phyloP scores from a whole-genome alignment of 2,329 filamentous ascomycete genomes.

The Aureobasidium leucospermi region DNA sequence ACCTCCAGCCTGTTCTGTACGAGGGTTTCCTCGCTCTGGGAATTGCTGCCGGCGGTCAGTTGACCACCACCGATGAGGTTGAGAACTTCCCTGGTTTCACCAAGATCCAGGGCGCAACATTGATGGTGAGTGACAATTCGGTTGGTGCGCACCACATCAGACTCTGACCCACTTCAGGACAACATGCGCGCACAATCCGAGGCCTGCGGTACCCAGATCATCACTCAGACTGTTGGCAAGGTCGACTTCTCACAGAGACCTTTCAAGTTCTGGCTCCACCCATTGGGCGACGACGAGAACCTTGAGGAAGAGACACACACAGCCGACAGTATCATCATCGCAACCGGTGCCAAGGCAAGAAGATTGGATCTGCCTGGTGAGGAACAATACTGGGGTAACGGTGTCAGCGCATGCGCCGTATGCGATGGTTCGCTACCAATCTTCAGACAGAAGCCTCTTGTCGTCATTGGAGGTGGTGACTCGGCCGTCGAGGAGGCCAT shows the following conservation, averaged over 20 bases:
- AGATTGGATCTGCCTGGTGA: conserved; percentile 79
- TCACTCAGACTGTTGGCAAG: conserved; percentile 84
- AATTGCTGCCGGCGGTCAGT: conserved; percentile 89
- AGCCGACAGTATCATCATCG: conserved; percentile 86
- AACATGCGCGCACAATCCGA: conserved; percentile 87
- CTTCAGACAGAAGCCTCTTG: conserved; percentile 91
- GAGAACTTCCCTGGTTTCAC: conserved; percentile 98
- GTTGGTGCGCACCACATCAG: conserved; percentile 21
- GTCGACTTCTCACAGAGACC: conserved; percentile 78
- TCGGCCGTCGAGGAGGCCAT: conserved; percentile 95
- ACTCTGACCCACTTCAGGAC: conserved; percentile 39
- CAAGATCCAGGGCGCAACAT: conserved; percentile 73
- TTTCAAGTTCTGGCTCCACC: conserved; percentile 73
- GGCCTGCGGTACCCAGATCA: conserved; percentile 85
- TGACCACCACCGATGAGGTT: conserved; percentile 96
- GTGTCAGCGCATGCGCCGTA: conserved; percentile 91
- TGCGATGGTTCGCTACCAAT: conserved; percentile 96
- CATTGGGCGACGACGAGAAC: conserved; percentile 72
- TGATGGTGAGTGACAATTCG: conserved; percentile 53
- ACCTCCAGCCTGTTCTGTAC: conserved; percentile 90
- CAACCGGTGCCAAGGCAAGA: conserved; percentile 86
- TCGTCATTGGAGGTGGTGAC: conserved; percentile 94
- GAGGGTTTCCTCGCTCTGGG: conserved; percentile 98
- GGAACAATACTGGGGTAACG: conserved; percentile 95
- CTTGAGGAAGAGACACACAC: conserved; percentile 67